These are phyloP conservation scores for Suhomyces coccinellae DNA, from an alignment of 1,139 yeast genomes.

Conservation along the genomic window DNA sequence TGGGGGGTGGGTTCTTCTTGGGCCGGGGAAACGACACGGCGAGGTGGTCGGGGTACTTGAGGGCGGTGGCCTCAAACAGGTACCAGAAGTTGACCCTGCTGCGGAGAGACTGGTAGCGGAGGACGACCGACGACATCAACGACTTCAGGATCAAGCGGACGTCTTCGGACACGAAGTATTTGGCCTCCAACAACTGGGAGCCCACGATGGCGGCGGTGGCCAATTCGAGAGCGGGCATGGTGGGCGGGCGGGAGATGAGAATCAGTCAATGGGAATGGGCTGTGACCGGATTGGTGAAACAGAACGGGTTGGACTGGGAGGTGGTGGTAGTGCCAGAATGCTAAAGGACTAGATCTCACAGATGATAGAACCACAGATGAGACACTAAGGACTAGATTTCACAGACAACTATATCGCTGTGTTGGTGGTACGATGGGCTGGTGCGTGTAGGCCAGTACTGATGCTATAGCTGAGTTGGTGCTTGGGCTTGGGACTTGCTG, in stretches of 20 bases:
- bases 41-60: conserved; percentile 48
- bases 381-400: too few species aligned
- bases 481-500: too few species aligned
- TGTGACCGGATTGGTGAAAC: too few species aligned
- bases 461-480: too few species aligned
- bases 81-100: conserved; percentile 69
- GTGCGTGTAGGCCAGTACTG: too few species aligned
- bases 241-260: neutral
- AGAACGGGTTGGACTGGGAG: neutral
- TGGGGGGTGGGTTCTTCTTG: conserved; percentile 31
- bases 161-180: conserved; percentile 57
- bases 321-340: too few species aligned
- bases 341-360: too few species aligned
- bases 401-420: too few species aligned
- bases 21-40: conserved; percentile 71
- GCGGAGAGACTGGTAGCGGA: conserved; percentile 40
- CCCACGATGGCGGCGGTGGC: conserved; percentile 49
- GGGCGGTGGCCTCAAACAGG: conserved; percentile 54
- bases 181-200: conserved; percentile 50
- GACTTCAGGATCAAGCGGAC: conserved; percentile 47
- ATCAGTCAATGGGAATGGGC: too few species aligned
- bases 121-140: conserved; percentile 41
- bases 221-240: conserved; percentile 40
- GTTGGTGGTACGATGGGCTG: too few species aligned
- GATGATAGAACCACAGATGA: too few species aligned